These are phyloP conservation scores for Oxytropis ochrocephala DNA, from an alignment of 306 rosid genomes.

Conservation along the genomic window DNA sequence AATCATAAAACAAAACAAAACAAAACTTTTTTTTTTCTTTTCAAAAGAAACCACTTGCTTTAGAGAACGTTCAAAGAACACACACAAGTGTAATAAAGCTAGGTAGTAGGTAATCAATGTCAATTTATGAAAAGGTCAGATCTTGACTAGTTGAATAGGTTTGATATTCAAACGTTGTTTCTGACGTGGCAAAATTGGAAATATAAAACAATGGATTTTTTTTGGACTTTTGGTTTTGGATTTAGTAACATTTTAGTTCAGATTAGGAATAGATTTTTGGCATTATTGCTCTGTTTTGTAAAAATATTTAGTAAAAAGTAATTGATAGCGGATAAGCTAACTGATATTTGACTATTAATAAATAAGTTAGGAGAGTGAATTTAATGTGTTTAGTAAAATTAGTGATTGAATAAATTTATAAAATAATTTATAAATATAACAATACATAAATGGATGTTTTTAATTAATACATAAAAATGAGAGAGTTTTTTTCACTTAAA, in stretches of 20 bases:
- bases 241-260: background rate
- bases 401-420: no score
- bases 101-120: background rate
- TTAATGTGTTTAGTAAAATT: no score
- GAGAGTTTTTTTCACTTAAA: no score
- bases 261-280: background rate
- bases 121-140: background rate
- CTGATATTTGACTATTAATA: no score
- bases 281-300: background rate
- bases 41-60: background rate
- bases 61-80: constrained; percentile 9
- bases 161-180: background rate
- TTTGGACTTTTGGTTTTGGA: background rate
- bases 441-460: no score
- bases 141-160: constrained; percentile 1
- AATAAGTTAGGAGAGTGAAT: no score
- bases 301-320: no score
- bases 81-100: no score
- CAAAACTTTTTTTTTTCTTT: no score
- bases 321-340: no score
- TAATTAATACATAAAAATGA: no score
- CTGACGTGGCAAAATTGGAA: background rate
- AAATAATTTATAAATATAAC: no score
- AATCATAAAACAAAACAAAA: background rate
- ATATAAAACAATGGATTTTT: background rate